Evolutionary conservation across 345 rosid genomes (phyloP).

Genomic region (Brassica cretica): DNA sequence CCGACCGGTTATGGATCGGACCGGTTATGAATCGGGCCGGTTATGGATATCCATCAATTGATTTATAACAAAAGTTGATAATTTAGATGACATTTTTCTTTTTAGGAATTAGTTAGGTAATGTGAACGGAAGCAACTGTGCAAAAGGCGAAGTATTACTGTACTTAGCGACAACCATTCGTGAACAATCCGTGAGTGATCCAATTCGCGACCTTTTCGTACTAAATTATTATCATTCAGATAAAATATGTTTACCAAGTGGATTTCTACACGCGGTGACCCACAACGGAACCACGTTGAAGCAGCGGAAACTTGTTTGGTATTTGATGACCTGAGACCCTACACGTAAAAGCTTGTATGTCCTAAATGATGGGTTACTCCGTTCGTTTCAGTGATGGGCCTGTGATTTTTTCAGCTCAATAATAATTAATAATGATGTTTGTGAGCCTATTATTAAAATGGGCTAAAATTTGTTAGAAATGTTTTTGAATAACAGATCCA

Average conservation of each 20-base stretch:
- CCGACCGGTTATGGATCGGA: too few relatives aligned
- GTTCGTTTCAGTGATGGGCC: background rate
- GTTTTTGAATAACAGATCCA: background rate
- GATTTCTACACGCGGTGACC: background rate
- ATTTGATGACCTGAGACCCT: background rate
- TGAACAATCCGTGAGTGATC: conserved; percentile 29
- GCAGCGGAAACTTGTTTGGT: background rate
- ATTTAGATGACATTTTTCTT: too few relatives aligned
- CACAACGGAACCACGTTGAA: conserved; percentile 6
- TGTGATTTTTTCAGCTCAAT: background rate
- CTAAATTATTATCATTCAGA: conserved; percentile 22
- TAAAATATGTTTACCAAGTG: conserved; percentile 26
- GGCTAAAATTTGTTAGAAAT: background rate
- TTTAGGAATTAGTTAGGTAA: background rate
- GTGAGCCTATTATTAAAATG: background rate
- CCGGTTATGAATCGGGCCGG: too few relatives aligned
- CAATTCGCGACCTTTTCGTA: conserved; percentile 34
- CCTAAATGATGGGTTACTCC: background rate
- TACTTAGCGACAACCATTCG: conserved; percentile 9
- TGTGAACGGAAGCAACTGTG: conserved; percentile 14
- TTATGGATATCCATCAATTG: too few relatives aligned
- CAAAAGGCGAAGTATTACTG: conserved; percentile 20
- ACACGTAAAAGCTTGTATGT: background rate
- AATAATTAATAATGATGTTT: background rate
- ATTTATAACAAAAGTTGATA: too few relatives aligned